Evolutionary conservation across 352 stramenopile species (phyloP).

Genomic region (Pelagophyceae sp.): DNA sequence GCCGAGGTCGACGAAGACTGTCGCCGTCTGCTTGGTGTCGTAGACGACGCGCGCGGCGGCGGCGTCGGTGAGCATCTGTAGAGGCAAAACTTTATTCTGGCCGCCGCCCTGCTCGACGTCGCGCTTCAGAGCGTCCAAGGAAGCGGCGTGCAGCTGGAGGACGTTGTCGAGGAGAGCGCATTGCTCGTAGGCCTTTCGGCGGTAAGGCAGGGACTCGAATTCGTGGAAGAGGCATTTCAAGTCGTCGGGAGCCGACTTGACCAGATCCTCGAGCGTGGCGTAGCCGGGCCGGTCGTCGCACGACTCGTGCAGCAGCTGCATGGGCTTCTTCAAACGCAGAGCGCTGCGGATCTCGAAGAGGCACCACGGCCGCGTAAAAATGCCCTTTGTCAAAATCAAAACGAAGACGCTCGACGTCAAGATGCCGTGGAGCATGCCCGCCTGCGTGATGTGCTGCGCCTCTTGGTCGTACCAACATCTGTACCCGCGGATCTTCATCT

Average conservation of each 20-base stretch:
- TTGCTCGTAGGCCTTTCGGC: constrained; percentile 6
- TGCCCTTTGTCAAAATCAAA: background rate
- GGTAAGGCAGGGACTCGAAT: background rate
- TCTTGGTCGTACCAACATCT: constrained; percentile 2
- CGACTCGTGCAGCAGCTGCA: background rate
- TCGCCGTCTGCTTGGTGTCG: background rate
- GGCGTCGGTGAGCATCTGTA: background rate
- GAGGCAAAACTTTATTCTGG: too few species aligned
- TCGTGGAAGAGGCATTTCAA: background rate
- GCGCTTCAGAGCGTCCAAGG: background rate
- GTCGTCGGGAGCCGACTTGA: background rate
- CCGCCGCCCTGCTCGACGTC: background rate
- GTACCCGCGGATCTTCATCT: constrained; percentile 14
- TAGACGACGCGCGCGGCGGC: background rate
- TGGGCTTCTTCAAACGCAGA: background rate
- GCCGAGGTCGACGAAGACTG: background rate
- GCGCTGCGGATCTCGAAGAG: constrained; percentile 6
- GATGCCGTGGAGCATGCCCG: background rate
- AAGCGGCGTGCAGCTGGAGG: background rate
- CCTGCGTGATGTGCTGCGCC: background rate
- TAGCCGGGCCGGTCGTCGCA: background rate
- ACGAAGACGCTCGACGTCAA: background rate
- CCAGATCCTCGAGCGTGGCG: background rate
- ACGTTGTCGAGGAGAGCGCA: background rate
- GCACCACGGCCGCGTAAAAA: background rate